Base-by-base conservation (phyloP, 2,329 filamentous ascomycete genomes). In the Tolypocladium paradoxum region DNA sequence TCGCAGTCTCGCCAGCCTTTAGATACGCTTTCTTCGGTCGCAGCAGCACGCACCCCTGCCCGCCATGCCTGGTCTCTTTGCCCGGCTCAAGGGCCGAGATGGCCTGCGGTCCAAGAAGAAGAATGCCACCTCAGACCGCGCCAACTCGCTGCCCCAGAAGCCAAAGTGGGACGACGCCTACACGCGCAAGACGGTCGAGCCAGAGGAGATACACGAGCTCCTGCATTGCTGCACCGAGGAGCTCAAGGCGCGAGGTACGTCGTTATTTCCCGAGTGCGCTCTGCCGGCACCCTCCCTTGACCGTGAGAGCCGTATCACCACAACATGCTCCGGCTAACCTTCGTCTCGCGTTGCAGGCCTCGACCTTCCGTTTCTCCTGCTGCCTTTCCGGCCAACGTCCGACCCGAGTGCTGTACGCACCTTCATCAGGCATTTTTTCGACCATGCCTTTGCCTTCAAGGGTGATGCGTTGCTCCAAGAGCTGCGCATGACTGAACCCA, bases 401-500 rank as follows among this genome's bases (percentile, higher is more conserved):
- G 90, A 99, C 67, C 87, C 92, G 45, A 93, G 88, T 69, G 88
- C 89, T 51, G 90, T 95, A 56, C 88, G 91, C 67, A 92, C 87
- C 24, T 97, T 97, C 63, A 80, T 99, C 62, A 85, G 90, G 65
- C 90, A 92, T 71, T 97, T 90, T 72, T 99, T 96, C 75, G 87
- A 87, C 65, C 77, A 82, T 54, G 68, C 78, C 73, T 71, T 85
- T 55, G 76, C 76, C 54, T 74, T 86, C 36, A 79, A 75, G 48
- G 90, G 90, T 46, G 85, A 90, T 56, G 72, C 74, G 48, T 76
- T 99, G 65, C 74, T 80, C 56, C 90, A 93, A 68, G 93, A 99
- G 73, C 75, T 99, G 61, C 88, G 91, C 57, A 84, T 99, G 74
- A 89, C 88, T 29, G 92, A 96, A 70, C 90, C 92, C 55, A 90